phyloP scores from a whole-genome alignment of 495 filamentous ascomycete genomes.

The Tuber melanosporum region DNA sequence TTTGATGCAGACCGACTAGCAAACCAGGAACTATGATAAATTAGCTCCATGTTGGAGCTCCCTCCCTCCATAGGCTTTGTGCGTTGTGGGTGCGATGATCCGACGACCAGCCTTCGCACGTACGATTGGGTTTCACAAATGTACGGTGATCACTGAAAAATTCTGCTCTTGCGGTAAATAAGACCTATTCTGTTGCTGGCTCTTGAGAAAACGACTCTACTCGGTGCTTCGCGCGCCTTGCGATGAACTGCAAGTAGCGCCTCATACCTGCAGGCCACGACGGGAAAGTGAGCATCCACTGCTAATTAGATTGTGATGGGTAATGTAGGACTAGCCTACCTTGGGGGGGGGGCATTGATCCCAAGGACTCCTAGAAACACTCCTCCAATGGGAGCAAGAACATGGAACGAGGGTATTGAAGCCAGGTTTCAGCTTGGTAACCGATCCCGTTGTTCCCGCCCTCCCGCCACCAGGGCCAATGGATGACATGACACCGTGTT shows the following conservation, averaged over 20 bases:
- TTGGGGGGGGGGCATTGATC: neutral
- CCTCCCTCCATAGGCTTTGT: neutral
- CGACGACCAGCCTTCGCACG: neutral
- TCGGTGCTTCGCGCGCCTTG: neutral
- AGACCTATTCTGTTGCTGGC: neutral
- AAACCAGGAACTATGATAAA: neutral
- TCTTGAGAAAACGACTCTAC: neutral
- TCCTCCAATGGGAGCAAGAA: neutral
- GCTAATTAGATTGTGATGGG: neutral
- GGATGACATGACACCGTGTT: neutral
- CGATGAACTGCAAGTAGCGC: neutral
- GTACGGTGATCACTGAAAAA: neutral
- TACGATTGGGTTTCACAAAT: slow-evolving; percentile 1
- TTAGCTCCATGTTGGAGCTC: neutral
- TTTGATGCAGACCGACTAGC: neutral
- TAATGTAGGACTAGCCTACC: neutral
- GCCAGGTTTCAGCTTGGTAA: neutral
- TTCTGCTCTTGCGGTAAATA: neutral
- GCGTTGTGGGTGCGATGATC: neutral
- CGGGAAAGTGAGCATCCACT: neutral
- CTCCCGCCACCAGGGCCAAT: neutral
- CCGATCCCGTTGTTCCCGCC: neutral
- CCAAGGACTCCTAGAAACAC: neutral
- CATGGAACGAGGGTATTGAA: neutral
- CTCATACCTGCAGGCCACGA: neutral